Evolutionary conservation across 1,139 yeast species (phyloP).

Genomic region (Suhomyces guaymorum): DNA sequence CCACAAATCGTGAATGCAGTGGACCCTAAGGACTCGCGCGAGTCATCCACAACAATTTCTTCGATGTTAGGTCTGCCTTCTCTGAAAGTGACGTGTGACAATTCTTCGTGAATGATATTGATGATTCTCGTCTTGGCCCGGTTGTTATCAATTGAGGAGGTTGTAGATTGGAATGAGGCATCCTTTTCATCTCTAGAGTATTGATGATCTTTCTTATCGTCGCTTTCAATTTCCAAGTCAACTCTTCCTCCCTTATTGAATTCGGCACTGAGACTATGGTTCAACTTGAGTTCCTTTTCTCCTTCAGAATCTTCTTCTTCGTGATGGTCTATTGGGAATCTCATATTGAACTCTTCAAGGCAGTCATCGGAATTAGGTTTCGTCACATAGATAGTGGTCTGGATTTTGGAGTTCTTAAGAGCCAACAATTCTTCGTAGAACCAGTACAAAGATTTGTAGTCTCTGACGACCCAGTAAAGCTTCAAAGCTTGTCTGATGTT

Average conservation of each 20-base stretch:
- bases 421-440: slow-evolving; percentile 49
- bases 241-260: slow-evolving; percentile 4
- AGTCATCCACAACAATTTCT: slow-evolving; percentile 27
- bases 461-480: slow-evolving; percentile 55
- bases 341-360: slow-evolving; percentile 23
- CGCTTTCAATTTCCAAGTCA: background rate
- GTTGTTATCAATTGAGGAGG: background rate
- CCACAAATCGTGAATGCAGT: slow-evolving; percentile 54
- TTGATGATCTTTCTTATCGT: background rate
- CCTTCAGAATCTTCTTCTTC: slow-evolving; percentile 6
- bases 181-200: background rate
- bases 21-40: slow-evolving; percentile 33
- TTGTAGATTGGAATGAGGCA: slow-evolving; percentile 1
- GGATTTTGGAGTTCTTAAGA: slow-evolving; percentile 33
- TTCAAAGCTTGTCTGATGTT: slow-evolving; percentile 29
- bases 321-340: slow-evolving; percentile 15
- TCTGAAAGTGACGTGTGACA: slow-evolving; percentile 28
- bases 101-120: slow-evolving; percentile 21
- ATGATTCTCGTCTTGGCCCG: slow-evolving; percentile 5
- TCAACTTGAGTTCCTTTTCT: background rate
- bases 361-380: slow-evolving; percentile 26
- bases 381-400: slow-evolving; percentile 46
- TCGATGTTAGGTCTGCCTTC: slow-evolving; percentile 38
- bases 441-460: slow-evolving; percentile 47
- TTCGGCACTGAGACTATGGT: background rate